Percentiles rank a stretch among this genome's conserved stretches.
Conservation (phyloP, 768 basidiomycete genomes). For the Hericium coralloides region DNA sequence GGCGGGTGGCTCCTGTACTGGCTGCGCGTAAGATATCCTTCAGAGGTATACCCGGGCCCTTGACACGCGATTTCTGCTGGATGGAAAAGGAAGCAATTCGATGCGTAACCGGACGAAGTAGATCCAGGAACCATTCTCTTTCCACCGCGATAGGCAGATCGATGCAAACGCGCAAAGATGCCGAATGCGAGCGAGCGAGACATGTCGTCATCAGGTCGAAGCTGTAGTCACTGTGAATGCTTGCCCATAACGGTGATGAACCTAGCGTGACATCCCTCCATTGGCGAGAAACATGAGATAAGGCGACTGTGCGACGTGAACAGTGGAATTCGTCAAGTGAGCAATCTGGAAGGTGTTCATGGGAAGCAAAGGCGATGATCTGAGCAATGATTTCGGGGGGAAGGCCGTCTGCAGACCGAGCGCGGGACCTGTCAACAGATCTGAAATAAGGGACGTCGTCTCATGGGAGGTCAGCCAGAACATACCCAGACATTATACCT, state of each 20-base stretch:
- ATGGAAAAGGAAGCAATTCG: neutral
- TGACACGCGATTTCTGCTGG: neutral
- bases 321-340: neutral
- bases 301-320: neutral
- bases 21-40: neutral
- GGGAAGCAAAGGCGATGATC: neutral
- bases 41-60: neutral
- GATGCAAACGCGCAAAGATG: neutral
- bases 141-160: neutral
- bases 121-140: neutral
- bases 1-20: neutral
- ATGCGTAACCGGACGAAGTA: neutral
- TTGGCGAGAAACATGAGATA: neutral
- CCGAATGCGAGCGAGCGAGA: neutral
- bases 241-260: neutral
- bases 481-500: too few species aligned
- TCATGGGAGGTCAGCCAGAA: too few species aligned
- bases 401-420: neutral
- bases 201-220: neutral
- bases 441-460: too few species aligned
- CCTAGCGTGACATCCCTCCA: neutral
- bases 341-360: neutral
- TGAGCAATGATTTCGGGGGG: neutral
- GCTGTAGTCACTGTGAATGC: neutral
- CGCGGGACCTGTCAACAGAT: too few species aligned